Evolutionary conservation across 179 eudicot genomes (phyloP), one percentile per base, ranked within the genome.

Genomic region (Patellifolia procumbens): DNA sequence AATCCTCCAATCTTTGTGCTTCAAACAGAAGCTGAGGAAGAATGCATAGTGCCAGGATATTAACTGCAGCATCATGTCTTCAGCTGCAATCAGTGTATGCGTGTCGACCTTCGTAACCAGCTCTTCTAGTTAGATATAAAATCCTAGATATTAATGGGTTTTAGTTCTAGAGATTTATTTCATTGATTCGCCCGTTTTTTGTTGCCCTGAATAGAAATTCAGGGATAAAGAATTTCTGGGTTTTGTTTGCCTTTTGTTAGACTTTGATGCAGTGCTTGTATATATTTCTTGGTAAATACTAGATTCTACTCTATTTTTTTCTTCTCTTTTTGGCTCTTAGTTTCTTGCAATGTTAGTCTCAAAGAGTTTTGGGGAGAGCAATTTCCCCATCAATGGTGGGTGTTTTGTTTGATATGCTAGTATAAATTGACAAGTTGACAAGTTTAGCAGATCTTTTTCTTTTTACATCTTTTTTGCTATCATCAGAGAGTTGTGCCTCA

Each of bases 221-320:
- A 48, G 72, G 52, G 60, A 78, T 34, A 55, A 73, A 77, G 53
- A 61, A 74, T 74, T 45, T 75, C 76, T 78, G 58, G 74, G 78
- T 66, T 61, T 72, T 48, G 74, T 59, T 81, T 51, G 48, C 62
- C 67, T 72, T 59, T 31, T 81, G 74, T 51, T 51, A 68, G 74
- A 76, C 64, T 52, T 60, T 73, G 68, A 49, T 74, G 61, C 20
- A 74, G 69, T 78, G 81, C 72, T 68, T 81, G 84, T 81, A 81
- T 28, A 81, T 81, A 81, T 72, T 49, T 66, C 77, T 65, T 71
- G 68, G 63, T 68, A 76, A 51, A 76, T 71, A 31, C 67, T 62
- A 76, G 67, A 65, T 71, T 71, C 55, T 68, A 19, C 22, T 48
- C 53, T 12, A 16, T 3, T 3, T 28, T 67, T 13, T 43, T 28